Conservation (phyloP, 1,284 basidiomycete genomes). For the Boletus calvinii region DNA sequence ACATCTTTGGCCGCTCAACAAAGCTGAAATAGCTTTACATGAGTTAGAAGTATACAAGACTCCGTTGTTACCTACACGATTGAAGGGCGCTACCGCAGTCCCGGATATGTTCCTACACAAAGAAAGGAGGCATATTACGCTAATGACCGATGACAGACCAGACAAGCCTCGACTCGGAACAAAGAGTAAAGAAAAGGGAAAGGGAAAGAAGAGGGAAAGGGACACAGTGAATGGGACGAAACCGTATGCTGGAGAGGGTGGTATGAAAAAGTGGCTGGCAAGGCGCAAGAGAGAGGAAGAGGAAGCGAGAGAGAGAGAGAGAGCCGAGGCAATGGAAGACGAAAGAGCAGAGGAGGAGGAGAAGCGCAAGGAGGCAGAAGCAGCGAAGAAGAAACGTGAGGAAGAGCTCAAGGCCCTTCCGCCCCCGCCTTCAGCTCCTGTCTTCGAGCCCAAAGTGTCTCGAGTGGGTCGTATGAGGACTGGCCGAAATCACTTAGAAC, state of each 20-base stretch:
- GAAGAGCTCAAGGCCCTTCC: constrained; percentile 27
- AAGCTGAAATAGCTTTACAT: constrained; percentile 63
- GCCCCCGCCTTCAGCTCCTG: constrained; percentile 23
- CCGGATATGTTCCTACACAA: constrained; percentile 67
- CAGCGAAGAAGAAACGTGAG: constrained; percentile 23
- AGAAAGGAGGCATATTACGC: constrained; percentile 50
- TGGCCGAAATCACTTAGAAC: constrained; percentile 51
- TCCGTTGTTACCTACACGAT: constrained; percentile 65
- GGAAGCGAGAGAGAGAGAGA: constrained; percentile 30
- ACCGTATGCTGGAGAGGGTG: constrained; percentile 71
- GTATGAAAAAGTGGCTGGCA: constrained; percentile 71
- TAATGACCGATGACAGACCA: constrained; percentile 55
- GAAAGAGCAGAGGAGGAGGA: constrained; percentile 31
- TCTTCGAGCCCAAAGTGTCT: constrained; percentile 24
- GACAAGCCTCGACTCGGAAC: constrained; percentile 38
- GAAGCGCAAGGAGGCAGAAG: constrained; percentile 20
- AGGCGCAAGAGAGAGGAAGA: constrained; percentile 43
- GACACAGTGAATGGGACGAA: constrained; percentile 50
- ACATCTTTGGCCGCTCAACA: constrained; percentile 41
- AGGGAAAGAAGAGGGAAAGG: constrained; percentile 31
- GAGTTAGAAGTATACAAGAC: constrained; percentile 75
- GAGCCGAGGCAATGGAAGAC: constrained; percentile 36
- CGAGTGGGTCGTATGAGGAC: constrained; percentile 60
- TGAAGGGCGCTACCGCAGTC: constrained; percentile 49
- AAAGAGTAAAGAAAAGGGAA: constrained; percentile 33